Evolutionary conservation across 176 grass and related monocot species (phyloP).

Genomic region (Phoenix roebelenii): DNA sequence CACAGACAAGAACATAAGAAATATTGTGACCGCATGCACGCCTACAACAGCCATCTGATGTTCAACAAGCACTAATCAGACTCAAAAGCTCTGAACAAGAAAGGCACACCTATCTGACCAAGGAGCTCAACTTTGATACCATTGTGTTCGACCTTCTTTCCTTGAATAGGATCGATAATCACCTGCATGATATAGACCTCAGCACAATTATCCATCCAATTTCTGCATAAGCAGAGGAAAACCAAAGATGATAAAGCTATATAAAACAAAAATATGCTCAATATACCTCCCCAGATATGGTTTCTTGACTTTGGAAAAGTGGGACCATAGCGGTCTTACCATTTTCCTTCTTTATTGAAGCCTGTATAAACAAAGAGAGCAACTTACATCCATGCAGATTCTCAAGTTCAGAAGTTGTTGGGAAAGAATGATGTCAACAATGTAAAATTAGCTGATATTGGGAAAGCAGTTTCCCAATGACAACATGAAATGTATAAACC

Average conservation of each 20-base stretch:
- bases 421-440: too few species aligned
- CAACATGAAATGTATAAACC: too few species aligned
- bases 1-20: background rate
- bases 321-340: conserved; percentile 59
- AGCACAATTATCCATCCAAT: too few species aligned
- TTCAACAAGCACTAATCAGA: background rate
- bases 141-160: conserved; percentile 78
- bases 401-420: too few species aligned
- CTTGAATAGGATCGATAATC: conserved; percentile 61
- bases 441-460: too few species aligned
- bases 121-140: conserved; percentile 86
- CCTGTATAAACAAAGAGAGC: conserved; percentile 26
- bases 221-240: too few species aligned
- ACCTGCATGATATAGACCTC: conserved; percentile 36
- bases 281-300: conserved; percentile 58
- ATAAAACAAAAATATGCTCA: background rate
- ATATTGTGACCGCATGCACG: background rate
- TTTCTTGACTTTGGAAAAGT: conserved; percentile 72
- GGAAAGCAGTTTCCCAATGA: too few species aligned
- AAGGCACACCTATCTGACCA: conserved; percentile 72
- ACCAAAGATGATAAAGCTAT: too few species aligned
- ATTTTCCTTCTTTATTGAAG: conserved; percentile 69
- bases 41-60: background rate
- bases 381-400: background rate
- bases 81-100: background rate